Evolutionary conservation across 352 stramenopile genomes (phyloP).

Genomic region (Pythium utonaiense): DNA sequence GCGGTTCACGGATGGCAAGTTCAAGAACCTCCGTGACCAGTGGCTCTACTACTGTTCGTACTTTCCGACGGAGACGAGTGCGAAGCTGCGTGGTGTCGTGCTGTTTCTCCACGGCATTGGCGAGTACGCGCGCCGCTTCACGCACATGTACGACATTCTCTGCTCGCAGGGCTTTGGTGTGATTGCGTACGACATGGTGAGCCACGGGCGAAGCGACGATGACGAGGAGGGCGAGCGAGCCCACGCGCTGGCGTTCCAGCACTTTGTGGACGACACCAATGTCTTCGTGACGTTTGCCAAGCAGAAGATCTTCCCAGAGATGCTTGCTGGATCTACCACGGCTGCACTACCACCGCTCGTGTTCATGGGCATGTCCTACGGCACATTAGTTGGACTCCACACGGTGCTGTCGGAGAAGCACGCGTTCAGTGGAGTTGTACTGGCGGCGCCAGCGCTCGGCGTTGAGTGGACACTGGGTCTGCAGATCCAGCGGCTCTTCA

Average conservation of each 20-base stretch:
- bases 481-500: not conserved
- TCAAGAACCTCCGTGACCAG: not conserved
- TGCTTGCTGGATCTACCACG: too few species aligned
- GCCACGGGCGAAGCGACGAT: slow-evolving; percentile 16
- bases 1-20: not conserved
- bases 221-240: slow-evolving; percentile 9
- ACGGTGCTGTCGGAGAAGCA: slow-evolving; percentile 22
- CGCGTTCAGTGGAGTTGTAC: slow-evolving; percentile 19
- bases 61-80: not conserved
- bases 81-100: slow-evolving; percentile 25
- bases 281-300: slow-evolving; percentile 21
- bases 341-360: slow-evolving; percentile 7
- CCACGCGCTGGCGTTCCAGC: slow-evolving; percentile 14
- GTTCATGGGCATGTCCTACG: slow-evolving; percentile 23
- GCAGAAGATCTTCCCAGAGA: slow-evolving; percentile 7
- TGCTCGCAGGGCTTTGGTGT: slow-evolving; percentile 11
- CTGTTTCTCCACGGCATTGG: slow-evolving; percentile 28
- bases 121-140: slow-evolving; percentile 10
- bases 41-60: slow-evolving; percentile 2
- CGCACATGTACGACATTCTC: slow-evolving; percentile 6
- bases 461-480: slow-evolving; percentile 20
- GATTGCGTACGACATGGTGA: slow-evolving; percentile 21
- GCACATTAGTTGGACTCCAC: slow-evolving; percentile 21
- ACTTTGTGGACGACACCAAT: slow-evolving; percentile 24
- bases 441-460: slow-evolving; percentile 19